Conservation (phyloP, 805 yeast species). For the Metschnikowia peoriensis region DNA sequence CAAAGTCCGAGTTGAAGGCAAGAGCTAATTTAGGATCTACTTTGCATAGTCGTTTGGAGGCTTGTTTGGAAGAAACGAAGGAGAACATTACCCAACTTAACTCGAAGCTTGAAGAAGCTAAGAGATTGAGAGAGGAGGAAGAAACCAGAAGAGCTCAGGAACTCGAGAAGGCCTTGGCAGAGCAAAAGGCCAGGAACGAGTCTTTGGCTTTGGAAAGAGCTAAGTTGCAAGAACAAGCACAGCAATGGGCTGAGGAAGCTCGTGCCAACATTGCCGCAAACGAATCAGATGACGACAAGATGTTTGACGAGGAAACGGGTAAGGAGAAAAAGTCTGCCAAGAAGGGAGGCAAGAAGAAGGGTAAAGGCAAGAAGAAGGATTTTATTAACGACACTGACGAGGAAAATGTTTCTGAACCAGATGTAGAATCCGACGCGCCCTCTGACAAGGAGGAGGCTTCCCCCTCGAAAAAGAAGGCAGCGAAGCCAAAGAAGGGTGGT, state of each 20-base stretch:
- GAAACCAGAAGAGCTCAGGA: constrained; percentile 33
- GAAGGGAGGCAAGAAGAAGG: constrained; percentile 20
- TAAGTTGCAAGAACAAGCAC: constrained; percentile 50
- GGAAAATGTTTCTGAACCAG: constrained; percentile 26
- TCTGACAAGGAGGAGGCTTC: constrained; percentile 10
- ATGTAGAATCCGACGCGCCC: constrained; percentile 14
- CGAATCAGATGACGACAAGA: constrained; percentile 34
- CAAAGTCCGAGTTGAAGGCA: constrained; percentile 74
- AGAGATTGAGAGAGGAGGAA: constrained; percentile 60
- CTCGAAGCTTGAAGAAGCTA: constrained; percentile 70
- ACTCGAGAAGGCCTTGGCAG: constrained; percentile 42
- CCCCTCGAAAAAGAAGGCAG: constrained; percentile 5
- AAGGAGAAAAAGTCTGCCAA: constrained; percentile 23
- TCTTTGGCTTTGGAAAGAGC: constrained; percentile 46
- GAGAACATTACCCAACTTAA: constrained; percentile 58
- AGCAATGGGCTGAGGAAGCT: constrained; percentile 48
- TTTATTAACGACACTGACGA: constrained; percentile 35
- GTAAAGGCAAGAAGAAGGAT: constrained; percentile 30
- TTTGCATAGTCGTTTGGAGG: constrained; percentile 65
- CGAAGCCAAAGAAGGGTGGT: constrained; percentile 20
- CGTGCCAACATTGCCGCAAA: constrained; percentile 37
- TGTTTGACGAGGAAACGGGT: constrained; percentile 26
- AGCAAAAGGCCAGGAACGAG: constrained; percentile 46
- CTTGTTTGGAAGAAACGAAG: constrained; percentile 68
- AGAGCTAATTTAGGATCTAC: constrained; percentile 89